Evolutionary conservation across 305 asterid genomes (phyloP).

Genomic region (Fraxinus xanthoxyloides): DNA sequence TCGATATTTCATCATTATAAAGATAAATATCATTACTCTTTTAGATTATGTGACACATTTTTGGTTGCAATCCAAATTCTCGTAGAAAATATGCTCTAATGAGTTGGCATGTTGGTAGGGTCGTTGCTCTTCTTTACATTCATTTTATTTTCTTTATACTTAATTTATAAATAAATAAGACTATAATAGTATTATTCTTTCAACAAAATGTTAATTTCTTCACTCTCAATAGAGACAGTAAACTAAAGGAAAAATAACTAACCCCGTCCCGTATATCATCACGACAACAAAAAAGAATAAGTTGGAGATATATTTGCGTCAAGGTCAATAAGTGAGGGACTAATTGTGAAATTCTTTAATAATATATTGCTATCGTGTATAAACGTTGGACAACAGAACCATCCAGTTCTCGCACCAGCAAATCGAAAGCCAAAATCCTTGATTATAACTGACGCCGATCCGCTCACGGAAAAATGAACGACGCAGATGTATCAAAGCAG

Average conservation of each 20-base stretch:
- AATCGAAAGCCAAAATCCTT: neutral
- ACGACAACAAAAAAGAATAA: neutral
- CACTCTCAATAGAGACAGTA: neutral
- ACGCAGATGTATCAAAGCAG: conserved; percentile 83
- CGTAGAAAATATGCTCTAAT: neutral
- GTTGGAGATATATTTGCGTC: neutral
- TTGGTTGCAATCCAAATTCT: neutral
- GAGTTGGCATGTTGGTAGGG: neutral
- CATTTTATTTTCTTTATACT: neutral
- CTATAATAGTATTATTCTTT: too few relatives aligned
- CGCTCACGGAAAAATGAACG: conserved; percentile 57
- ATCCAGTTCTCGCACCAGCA: neutral
- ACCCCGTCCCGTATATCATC: neutral
- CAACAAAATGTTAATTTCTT: neutral
- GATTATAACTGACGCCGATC: conserved; percentile 13
- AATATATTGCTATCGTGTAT: neutral
- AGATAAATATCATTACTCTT: too few relatives aligned
- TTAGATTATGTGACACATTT: too few relatives aligned
- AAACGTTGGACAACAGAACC: neutral
- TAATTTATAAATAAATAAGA: too few relatives aligned
- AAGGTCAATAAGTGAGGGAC: neutral
- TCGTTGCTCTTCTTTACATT: neutral
- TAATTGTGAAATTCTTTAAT: neutral
- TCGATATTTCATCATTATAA: too few relatives aligned
- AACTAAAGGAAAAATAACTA: neutral